Percentiles rank a stretch among this genome's conserved stretches.
phyloP scores from a whole-genome alignment of 106 monocot species.

The Dendrobium catenatum region DNA sequence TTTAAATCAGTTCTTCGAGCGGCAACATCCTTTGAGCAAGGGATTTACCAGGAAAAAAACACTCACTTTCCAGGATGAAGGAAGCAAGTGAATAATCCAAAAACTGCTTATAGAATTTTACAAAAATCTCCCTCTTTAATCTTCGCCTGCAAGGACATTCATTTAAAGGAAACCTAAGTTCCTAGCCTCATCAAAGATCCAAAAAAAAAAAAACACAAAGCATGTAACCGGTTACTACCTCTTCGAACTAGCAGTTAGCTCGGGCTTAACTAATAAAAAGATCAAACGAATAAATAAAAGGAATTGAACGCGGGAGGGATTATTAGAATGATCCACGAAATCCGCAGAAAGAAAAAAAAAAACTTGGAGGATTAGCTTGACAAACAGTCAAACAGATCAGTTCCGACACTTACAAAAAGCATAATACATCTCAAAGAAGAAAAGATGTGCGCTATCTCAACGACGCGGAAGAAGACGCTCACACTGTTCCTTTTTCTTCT shows the following conservation, averaged over 20 bases:
- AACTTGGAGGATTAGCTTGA: no score
- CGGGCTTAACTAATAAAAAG: not conserved
- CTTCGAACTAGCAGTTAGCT: not conserved
- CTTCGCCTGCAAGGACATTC: not conserved
- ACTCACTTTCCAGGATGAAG: not conserved
- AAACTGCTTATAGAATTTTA: not conserved
- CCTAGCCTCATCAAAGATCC: not conserved
- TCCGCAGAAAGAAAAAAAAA: no score
- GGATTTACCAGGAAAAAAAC: not conserved
- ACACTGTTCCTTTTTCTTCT: no score
- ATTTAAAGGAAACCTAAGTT: not conserved
- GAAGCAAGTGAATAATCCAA: not conserved
- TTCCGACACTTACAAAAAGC: no score
- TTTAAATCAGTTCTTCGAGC: not conserved
- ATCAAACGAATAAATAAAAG: no score
- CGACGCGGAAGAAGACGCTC: no score
- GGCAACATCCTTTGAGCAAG: not conserved
- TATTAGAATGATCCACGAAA: no score
- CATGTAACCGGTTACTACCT: not conserved
- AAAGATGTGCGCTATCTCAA: no score
- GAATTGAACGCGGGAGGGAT: no score
- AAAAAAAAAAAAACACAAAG: not conserved
- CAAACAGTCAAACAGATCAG: no score
- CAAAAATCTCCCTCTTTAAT: not conserved
- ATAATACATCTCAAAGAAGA: no score